Base-by-base conservation (phyloP, 176 grass and related monocot genomes). In the Puccinellia tenuiflora region DNA sequence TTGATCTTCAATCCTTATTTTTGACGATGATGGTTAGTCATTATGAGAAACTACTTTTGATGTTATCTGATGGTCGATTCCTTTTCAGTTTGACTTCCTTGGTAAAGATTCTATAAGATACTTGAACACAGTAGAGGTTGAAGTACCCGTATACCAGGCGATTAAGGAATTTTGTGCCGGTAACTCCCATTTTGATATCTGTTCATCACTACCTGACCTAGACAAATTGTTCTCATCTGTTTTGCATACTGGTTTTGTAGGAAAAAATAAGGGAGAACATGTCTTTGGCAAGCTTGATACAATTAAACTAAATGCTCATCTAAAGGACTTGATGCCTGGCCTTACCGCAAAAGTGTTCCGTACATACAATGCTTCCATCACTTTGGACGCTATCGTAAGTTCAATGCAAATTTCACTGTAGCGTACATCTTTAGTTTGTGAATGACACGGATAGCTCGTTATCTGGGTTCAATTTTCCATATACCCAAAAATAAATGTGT, bases 301-400 rank as follows among this genome's bases (percentile, higher is more conserved):
- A 74, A 86, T 5, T 77, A 99, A 79, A 83, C 80, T 96, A 54
- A 99, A 99, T 90, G 71, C 91, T 81, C 97, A 99, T 83, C 80
- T 99, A 24, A 99, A 95, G 83, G 88, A 73, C 62, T 75, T 99
- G 26, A 99, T 99, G 97, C 93, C 91, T 89, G 97, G 97, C 71
- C 89, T 99, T 77, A 99, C 93, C 30, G 97, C 97, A 68, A 99
- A 99, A 94, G 91, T 99, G 18, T 96, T 99, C 70, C 97, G 97
- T 99, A 99, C 97, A 86, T 99, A 99, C 64, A 96, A 99, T 94
- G 97, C 97, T 86, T 99, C 97, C 33, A 96, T 99, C 76, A 99
- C 97, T 67, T 92, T 99, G 88, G 91, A 99, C 85, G 84, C 83
- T 30, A 92, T 96, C 74, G 96, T 98, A 92, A 91, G 96, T 91